Percentiles rank a stretch among this genome's conserved stretches.
Evolutionary conservation across 306 rosid species (phyloP).

Genomic region (Vigna angularis): DNA sequence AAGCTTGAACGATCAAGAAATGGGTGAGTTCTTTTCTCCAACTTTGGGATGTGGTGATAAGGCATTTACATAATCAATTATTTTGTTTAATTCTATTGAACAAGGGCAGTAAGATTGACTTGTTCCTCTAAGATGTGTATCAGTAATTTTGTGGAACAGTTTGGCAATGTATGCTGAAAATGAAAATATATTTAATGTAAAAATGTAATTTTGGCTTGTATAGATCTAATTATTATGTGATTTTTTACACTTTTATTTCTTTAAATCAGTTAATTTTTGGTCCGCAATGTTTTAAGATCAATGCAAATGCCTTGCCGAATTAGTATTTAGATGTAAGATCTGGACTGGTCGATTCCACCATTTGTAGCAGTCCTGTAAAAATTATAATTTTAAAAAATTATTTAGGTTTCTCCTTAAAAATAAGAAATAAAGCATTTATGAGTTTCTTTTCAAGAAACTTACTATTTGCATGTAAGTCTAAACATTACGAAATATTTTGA

Average conservation of each 20-base stretch:
- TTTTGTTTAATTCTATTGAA: slow-evolving; percentile 22
- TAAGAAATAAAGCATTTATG: too few species aligned
- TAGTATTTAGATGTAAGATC: too few species aligned
- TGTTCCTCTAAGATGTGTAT: slow-evolving; percentile 12
- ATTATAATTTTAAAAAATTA: too few species aligned
- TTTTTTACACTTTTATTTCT: not conserved
- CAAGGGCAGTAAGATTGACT: slow-evolving; percentile 36
- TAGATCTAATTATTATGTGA: slow-evolving; percentile 22
- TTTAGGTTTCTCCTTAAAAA: too few species aligned
- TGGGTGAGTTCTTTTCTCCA: slow-evolving; percentile 20
- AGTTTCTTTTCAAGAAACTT: too few species aligned
- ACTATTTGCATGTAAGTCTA: too few species aligned
- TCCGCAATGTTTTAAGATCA: not conserved
- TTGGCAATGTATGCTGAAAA: slow-evolving; percentile 31
- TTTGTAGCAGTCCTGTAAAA: too few species aligned
- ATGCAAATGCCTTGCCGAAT: not conserved
- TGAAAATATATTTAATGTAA: slow-evolving; percentile 18
- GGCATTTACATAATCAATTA: slow-evolving; percentile 2
- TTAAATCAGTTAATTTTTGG: not conserved
- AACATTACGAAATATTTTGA: too few species aligned
- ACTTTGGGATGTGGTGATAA: slow-evolving; percentile 18
- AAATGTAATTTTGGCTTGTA: slow-evolving; percentile 35
- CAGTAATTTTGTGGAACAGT: slow-evolving; percentile 11
- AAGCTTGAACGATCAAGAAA: slow-evolving; percentile 36
- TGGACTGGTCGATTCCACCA: too few species aligned